Evolutionary conservation across 148 eudicot genomes (phyloP).

Genomic region (Pharnaceum exiguum): DNA sequence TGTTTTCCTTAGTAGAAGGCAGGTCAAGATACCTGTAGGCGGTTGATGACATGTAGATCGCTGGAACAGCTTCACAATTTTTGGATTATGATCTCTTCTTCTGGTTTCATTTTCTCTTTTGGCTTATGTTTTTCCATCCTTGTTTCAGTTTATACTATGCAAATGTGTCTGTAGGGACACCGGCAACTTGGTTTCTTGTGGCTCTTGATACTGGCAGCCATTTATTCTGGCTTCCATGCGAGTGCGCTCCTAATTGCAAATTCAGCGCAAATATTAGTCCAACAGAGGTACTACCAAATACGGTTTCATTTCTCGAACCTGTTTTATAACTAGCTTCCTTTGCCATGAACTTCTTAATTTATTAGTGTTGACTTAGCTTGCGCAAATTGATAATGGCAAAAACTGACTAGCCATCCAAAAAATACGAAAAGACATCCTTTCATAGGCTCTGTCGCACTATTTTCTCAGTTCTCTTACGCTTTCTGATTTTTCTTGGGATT

Average conservation of each 20-base stretch:
- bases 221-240: slow-evolving; percentile 92
- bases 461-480: background rate
- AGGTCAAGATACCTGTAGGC: no score
- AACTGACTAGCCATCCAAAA: no score
- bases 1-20: no score
- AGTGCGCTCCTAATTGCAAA: slow-evolving; percentile 39
- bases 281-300: slow-evolving; percentile 5
- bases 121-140: background rate
- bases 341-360: no score
- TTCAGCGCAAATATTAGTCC: background rate
- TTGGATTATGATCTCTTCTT: background rate
- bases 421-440: no score
- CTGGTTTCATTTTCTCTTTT: background rate
- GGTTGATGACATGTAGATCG: no score
- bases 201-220: slow-evolving; percentile 93
- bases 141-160: slow-evolving; percentile 82
- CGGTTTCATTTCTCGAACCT: no score
- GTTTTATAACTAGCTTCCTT: no score
- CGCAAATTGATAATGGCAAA: no score
- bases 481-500: background rate
- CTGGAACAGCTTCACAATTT: no score
- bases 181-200: slow-evolving; percentile 55
- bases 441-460: background rate
- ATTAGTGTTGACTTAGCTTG: no score
- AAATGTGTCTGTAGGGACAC: slow-evolving; percentile 77